Base-by-base conservation (phyloP, 1,139 yeast genomes). In the Candida sp. region DNA sequence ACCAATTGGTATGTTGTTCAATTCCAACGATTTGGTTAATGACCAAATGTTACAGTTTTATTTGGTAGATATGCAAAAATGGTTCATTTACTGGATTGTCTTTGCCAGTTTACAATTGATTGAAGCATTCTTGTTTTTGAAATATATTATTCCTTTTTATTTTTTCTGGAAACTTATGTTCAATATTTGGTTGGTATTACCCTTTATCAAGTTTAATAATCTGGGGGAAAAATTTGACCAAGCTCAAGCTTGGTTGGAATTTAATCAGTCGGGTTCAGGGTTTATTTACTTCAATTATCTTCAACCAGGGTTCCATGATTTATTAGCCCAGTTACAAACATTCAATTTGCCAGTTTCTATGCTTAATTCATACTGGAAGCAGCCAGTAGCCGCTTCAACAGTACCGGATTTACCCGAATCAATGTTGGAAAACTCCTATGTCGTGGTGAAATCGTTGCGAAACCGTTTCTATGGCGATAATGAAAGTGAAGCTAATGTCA, bases 21-120 rank as follows among this genome's bases (percentile, higher is more conserved):
- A 49, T 39, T 52, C 55, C 2, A 36, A 41, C 7, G 48, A 41
- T 12, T 42, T 44, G 21, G 35, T 43, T 35, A 47, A 44, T 35
- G 51, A 52, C 30, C 65, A 63, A 40, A 57, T 53, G 19, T 48
- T 63, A 40, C 66, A 59, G 42, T 42, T 41, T 23, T 59, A 73
- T 48, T 57, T 72, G 44, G 55, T 75, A 21, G 58, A 70, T 11
- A 58, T 78, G 35, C 79, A 79, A 43, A 79, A 81, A 54, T 79
- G 85, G 81, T 59, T 78, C 30, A 66, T 77, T 19, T 82, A 80
- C 54, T 82, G 88, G 88, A 62, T 79, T 15, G 73, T 79, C 1
- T 60, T 66, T 39, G 68, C 77, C 1, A 48, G 68, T 5, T 54
- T 69, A 30, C 62, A 60, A n/a, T 54, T 60, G 21, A 52, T 58